Base-by-base conservation (phyloP, 139 green algal genomes). In the Tetraselmis striata region DNA sequence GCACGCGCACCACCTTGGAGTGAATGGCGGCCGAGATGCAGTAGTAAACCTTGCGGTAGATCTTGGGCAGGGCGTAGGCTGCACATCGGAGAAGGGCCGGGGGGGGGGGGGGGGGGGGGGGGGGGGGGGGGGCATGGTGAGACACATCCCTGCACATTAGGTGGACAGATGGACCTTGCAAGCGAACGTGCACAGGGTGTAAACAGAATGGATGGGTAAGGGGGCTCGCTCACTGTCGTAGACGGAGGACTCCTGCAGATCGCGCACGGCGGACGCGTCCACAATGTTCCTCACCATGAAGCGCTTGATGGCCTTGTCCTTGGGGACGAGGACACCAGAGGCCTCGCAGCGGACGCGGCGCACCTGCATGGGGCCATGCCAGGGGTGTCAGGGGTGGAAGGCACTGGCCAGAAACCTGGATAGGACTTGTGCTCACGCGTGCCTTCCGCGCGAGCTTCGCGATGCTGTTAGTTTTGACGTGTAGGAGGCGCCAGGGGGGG, bases 21-120 rank as follows among this genome's bases (percentile, higher is more conserved):
- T 99, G 97, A 89, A 99, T 99, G 84, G 97, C 97, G 32, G 97
- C 98, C 30, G 91, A 97, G 81, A 99, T 94, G 88, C 93, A 98
- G 94, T 99, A 99, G 94, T 99, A 98, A 82, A 99, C 95, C 91
- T 99, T 99, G 45, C 96, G 88, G 93, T 99, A 99, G 84, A 99
- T 96, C 95, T 99, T 99, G 84, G 97, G 97, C 82, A 99, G 92
- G 28, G 91, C 90, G 80, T 99, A 99, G 80, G 91, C 94, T 97
- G 90, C 31, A 59, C 24, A 45, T 5, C 11, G 26, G 32, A 26
- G 24, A 45, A 81, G 32, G 22, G 29, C 76, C 24, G 30, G 30
- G 32, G 75, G 0, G 2, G 26, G 31, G 29, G 31, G 67, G 0
- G 82, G 76, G 79, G 0, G 59, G 28, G 32, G 29, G 18, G n/a